A percentile compares a stretch with the other conserved stretches of the same genome.
phyloP scores from a whole-genome alignment of 2,329 filamentous ascomycete species.

The Cladosporium sp. region DNA sequence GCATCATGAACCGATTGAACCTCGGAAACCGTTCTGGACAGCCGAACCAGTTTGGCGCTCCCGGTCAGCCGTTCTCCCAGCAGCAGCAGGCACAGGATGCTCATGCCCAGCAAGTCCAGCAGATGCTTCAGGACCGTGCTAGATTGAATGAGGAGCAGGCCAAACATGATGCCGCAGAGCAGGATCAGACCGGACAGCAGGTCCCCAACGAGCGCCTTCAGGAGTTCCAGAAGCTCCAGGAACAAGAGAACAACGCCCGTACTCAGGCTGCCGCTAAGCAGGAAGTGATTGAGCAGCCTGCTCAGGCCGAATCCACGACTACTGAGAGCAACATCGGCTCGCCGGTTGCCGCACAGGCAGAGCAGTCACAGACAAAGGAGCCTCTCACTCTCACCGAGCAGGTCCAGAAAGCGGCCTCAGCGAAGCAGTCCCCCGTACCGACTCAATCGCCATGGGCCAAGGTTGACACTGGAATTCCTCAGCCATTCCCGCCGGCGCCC shows the following conservation, averaged over 20 bases:
- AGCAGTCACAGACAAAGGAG: slow-evolving; percentile 37
- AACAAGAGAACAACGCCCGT: slow-evolving; percentile 27
- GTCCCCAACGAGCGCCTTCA: slow-evolving; percentile 62
- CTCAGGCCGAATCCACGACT: slow-evolving; percentile 11
- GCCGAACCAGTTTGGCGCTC: slow-evolving; percentile 44
- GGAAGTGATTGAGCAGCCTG: slow-evolving; percentile 24
- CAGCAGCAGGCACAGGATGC: slow-evolving; percentile 32
- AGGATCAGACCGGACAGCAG: slow-evolving; percentile 37
- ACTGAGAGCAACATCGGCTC: slow-evolving; percentile 22
- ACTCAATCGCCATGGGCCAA: slow-evolving; percentile 55
- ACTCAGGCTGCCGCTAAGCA: slow-evolving; percentile 25
- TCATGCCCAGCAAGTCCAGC: slow-evolving; percentile 55
- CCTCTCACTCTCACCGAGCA: slow-evolving; percentile 74
- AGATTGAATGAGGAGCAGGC: slow-evolving; percentile 59
- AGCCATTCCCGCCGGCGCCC: slow-evolving; percentile 69
- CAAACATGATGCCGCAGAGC: slow-evolving; percentile 46
- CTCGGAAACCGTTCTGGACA: slow-evolving; percentile 46
- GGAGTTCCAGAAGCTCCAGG: slow-evolving; percentile 76
- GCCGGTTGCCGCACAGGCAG: slow-evolving; percentile 14
- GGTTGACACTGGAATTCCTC: slow-evolving; percentile 64
- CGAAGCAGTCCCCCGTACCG: slow-evolving; percentile 53
- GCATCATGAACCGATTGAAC: slow-evolving; percentile 62
- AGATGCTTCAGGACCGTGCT: slow-evolving; percentile 59
- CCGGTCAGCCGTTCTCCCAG: slow-evolving; percentile 42
- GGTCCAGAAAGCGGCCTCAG: slow-evolving; percentile 69